phyloP scores from a whole-genome alignment of 2,329 filamentous ascomycete genomes.

The Ophiostoma australiae region DNA sequence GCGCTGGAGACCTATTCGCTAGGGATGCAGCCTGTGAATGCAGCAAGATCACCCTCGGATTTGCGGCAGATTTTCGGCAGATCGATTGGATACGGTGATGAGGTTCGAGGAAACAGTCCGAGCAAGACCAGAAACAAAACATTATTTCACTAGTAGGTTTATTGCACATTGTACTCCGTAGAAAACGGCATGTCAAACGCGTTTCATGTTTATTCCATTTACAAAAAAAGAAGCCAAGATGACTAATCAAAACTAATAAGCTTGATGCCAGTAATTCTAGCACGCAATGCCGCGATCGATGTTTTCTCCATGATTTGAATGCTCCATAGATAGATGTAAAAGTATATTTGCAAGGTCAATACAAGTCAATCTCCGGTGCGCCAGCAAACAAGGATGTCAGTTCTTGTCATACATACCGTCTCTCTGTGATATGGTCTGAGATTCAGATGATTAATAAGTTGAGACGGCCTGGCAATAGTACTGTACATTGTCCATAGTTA shows the following conservation, averaged over 20 bases:
- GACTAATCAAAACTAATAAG: not conserved
- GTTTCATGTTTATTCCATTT: not conserved
- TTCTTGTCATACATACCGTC: slow-evolving; percentile 1
- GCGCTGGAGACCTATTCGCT: not conserved
- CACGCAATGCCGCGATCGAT: not conserved
- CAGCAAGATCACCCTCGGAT: not conserved
- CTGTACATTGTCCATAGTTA: not conserved
- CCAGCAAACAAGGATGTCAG: not conserved
- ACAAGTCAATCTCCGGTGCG: not conserved
- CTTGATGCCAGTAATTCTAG: not conserved
- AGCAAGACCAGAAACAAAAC: not conserved
- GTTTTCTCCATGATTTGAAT: not conserved
- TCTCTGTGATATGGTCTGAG: not conserved
- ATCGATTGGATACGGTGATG: not conserved
- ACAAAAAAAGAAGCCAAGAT: too few species aligned
- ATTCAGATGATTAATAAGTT: not conserved
- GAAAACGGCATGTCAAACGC: not conserved
- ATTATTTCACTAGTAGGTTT: too few species aligned
- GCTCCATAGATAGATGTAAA: not conserved
- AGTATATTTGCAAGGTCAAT: not conserved
- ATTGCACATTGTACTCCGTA: too few species aligned
- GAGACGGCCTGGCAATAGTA: not conserved
- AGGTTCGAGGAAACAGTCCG: not conserved
- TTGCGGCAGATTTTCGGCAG: not conserved
- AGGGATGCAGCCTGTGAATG: not conserved